Conservation (phyloP, 1,284 basidiomycete species). For the Porogramme epimiltina region DNA sequence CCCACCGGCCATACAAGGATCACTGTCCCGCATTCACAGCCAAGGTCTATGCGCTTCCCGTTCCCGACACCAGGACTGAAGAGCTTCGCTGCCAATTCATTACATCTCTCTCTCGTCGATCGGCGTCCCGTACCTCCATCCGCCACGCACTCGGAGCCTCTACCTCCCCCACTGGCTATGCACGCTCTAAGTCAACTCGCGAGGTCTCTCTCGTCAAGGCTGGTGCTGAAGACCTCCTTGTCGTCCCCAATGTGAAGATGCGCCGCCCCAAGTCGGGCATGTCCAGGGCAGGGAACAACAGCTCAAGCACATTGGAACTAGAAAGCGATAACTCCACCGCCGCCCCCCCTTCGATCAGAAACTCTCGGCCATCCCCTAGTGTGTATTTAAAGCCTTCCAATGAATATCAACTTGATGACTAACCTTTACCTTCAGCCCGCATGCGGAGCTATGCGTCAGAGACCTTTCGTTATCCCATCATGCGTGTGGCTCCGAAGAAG, state of each 20-base stretch:
- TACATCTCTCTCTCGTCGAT: conserved; percentile 50
- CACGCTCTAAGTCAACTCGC: conserved; percentile 30
- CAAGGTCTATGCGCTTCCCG: conserved; percentile 27
- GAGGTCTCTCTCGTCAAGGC: conserved; percentile 56
- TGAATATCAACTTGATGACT: not conserved
- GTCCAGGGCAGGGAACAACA: conserved; percentile 26
- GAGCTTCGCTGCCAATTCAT: conserved; percentile 57
- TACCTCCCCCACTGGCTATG: conserved; percentile 33
- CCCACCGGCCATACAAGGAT: conserved; percentile 49
- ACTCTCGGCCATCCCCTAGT: conserved; percentile 33
- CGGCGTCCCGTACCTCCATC: conserved; percentile 48
- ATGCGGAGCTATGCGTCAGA: conserved; percentile 71
- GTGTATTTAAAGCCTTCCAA: conserved; percentile 3
- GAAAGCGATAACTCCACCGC: conserved; percentile 16
- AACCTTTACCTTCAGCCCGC: conserved; percentile 47
- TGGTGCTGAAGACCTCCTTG: conserved; percentile 62
- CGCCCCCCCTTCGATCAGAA: conserved; percentile 23
- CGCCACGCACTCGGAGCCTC: conserved; percentile 27
- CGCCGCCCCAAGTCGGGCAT: conserved; percentile 33
- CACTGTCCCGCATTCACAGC: conserved; percentile 45
- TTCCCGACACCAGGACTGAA: conserved; percentile 25
- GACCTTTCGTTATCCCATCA: conserved; percentile 62
- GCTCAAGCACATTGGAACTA: conserved; percentile 24
- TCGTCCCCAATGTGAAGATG: conserved; percentile 66
- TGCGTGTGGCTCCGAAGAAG: conserved; percentile 55